A percentile compares a stretch with the other conserved stretches of the same genome.
These are phyloP conservation scores for Tolypocladium cylindrosporum DNA, from an alignment of 2,329 filamentous ascomycete species.

Conservation along the genomic window DNA sequence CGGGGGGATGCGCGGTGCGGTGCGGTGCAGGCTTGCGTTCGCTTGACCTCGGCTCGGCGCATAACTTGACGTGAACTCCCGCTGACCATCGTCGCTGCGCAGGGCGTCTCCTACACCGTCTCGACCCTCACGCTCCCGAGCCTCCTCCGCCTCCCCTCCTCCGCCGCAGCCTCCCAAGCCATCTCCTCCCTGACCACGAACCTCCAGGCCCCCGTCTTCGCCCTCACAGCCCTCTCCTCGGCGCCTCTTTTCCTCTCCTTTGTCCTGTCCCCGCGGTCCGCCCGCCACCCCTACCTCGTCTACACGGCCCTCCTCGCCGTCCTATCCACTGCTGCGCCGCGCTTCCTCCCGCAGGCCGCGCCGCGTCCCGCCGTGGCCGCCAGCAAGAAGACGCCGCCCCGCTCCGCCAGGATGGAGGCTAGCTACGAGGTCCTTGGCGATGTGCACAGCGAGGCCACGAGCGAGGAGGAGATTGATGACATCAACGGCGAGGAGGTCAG, in stretches of 20 bases:
- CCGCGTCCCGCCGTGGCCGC: conserved; percentile 13
- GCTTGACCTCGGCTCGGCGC: not conserved
- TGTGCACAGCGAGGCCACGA: conserved; percentile 36
- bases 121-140: conserved; percentile 69
- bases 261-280: conserved; percentile 60
- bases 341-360: conserved; percentile 30
- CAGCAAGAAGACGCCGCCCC: conserved; percentile 18
- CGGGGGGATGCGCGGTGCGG: not conserved
- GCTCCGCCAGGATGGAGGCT: conserved; percentile 48
- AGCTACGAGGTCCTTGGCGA: conserved; percentile 62
- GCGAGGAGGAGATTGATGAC: conserved; percentile 40
- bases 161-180: conserved; percentile 58
- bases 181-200: conserved; percentile 57
- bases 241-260: conserved; percentile 70
- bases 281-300: conserved; percentile 80
- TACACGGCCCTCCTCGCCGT: conserved; percentile 68
- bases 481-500: conserved; percentile 55
- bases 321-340: conserved; percentile 46
- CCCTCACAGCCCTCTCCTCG: conserved; percentile 59
- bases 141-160: conserved; percentile 70
- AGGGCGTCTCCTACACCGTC: conserved; percentile 86
- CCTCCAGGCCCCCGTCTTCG: conserved; percentile 54
- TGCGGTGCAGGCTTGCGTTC: not conserved
- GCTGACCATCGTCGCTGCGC: conserved; percentile 3
- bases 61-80: not conserved